These are phyloP conservation scores for Noccaea caerulescens DNA, from an alignment of 345 rosid species.

Conservation along the genomic window DNA sequence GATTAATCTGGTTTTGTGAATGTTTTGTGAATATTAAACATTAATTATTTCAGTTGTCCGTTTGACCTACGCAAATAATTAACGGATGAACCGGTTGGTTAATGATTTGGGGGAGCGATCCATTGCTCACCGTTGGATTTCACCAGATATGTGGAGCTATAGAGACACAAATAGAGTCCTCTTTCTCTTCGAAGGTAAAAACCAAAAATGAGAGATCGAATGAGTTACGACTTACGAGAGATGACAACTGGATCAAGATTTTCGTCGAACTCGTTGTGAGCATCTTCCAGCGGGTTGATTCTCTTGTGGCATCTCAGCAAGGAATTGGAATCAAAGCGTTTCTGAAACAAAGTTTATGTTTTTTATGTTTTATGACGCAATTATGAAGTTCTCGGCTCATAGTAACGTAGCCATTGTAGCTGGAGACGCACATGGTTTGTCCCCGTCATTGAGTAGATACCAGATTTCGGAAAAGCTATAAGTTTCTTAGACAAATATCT, in stretches of 20 bases:
- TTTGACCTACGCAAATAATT: not conserved
- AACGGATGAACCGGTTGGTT: constrained; percentile 30
- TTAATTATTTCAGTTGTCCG: constrained; percentile 9
- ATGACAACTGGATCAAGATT: constrained; percentile 62
- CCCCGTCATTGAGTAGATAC: constrained; percentile 29
- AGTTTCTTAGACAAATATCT: constrained; percentile 33
- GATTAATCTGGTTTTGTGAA: not conserved
- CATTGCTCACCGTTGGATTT: constrained; percentile 38
- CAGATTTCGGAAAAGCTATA: constrained; percentile 19
- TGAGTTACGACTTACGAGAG: constrained; percentile 38
- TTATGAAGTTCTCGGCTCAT: constrained; percentile 57
- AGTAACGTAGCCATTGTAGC: constrained; percentile 48
- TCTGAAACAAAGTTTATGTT: constrained; percentile 51
- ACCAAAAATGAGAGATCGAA: constrained; percentile 48
- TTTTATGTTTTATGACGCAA: constrained; percentile 53
- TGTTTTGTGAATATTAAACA: not conserved
- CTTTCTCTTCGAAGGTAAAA: constrained; percentile 52
- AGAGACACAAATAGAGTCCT: constrained; percentile 48
- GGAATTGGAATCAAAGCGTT: constrained; percentile 51
- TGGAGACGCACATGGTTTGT: constrained; percentile 44
- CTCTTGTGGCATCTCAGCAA: constrained; percentile 48
- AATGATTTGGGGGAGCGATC: constrained; percentile 25
- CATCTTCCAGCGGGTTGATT: constrained; percentile 38
- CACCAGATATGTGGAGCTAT: constrained; percentile 54
- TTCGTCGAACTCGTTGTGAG: constrained; percentile 63